Evolutionary conservation across 306 rosid species (phyloP), one percentile per base, ranked within the genome.

Genomic region (Acacia crassicarpa): DNA sequence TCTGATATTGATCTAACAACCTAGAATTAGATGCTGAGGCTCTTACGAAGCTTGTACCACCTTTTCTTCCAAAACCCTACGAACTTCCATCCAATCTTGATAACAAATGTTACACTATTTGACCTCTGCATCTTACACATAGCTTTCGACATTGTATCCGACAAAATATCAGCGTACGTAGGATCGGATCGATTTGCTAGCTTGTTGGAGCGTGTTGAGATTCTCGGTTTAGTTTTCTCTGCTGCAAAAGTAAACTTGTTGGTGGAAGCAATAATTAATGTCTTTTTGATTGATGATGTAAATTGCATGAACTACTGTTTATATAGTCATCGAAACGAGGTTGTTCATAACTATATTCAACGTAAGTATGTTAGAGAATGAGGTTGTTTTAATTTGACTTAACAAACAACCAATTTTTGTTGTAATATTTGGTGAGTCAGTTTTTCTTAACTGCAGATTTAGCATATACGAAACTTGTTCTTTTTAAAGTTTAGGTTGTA

Each of bases 31-130:
- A 84, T 1, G 16, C 54, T 62, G 10, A 86, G 30, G 20, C 58
- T 69, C 77, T n/a, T 86, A 43, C 89, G 82, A 10, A 83, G 44
- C 54, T 80, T 86, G 70, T 86, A 86, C 89, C 89, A 86, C 7
- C 74, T 46, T 80, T 23, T 83, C 84, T 86, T 86, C 20, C 51
- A 79, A 83, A 19, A 70, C 43, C 89, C 86, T 14, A 83, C 76
- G 15, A 83, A 62, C 0, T 9, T 65, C 89, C 89, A 86, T 27
- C 77, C 80, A 11, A 23, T 53, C 66, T n/a, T 74, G n/a, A 62
- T 22, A 6, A 82, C 4, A 41, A 43, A 41, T 43, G 11, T 5
- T n/a, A 43, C 74, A 69, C 35, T 69, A 12, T 43, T 69, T 4
- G 74, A 43, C 32, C 35, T 69, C 33, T 41, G 54, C n/a, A 69